A percentile compares a stretch with the other conserved stretches of the same genome.
These are phyloP conservation scores for Lagenaria siceraria DNA, from an alignment of 306 rosid species.

Conservation along the genomic window DNA sequence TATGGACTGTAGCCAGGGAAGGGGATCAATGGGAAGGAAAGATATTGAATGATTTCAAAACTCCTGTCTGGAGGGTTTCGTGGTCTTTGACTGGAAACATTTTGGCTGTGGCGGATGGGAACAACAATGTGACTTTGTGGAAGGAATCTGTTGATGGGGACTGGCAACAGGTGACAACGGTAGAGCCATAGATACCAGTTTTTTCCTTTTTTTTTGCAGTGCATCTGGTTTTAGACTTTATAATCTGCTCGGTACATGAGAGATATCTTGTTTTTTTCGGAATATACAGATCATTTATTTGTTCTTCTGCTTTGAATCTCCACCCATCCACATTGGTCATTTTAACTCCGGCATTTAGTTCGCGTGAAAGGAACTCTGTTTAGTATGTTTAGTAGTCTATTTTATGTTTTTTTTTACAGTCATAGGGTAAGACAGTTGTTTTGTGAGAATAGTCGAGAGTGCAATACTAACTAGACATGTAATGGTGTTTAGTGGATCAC, in stretches of 20 bases:
- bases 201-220: conserved; percentile 10
- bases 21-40: conserved; percentile 83
- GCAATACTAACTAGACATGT: neutral
- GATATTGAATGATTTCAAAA: conserved; percentile 56
- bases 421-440: too few species aligned
- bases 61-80: conserved; percentile 75
- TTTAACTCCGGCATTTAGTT: neutral
- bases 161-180: conserved; percentile 75
- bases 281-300: neutral
- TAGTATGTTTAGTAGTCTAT: neutral
- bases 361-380: neutral
- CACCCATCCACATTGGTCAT: neutral
- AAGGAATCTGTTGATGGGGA: conserved; percentile 82
- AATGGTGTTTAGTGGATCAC: neutral
- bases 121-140: conserved; percentile 69
- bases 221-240: neutral
- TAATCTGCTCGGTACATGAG: neutral
- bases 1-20: conserved; percentile 74
- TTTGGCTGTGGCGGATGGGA: conserved; percentile 82
- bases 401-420: too few species aligned
- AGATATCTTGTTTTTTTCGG: neutral
- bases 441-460: neutral
- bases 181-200: conserved; percentile 39
- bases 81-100: conserved; percentile 88
- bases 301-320: neutral